These are phyloP conservation scores for Pseudogymnoascus pannorum DNA, from an alignment of 2,329 filamentous ascomycete species.

Conservation along the genomic window DNA sequence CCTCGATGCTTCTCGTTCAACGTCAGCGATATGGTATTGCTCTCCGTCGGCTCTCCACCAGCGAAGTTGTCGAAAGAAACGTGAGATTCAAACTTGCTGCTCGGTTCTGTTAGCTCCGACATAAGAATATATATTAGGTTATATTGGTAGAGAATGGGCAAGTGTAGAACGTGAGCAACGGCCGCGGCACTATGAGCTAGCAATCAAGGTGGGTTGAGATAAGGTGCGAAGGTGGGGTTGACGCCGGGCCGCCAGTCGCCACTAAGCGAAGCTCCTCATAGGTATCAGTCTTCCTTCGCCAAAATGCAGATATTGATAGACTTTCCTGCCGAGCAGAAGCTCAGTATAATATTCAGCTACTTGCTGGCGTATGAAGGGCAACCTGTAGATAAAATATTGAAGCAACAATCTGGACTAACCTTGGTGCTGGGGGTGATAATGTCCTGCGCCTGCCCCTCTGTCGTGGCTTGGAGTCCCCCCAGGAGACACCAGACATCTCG, in stretches of 20 bases:
- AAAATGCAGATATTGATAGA: background rate
- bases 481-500: slow-evolving; percentile 15
- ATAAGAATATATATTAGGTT: slow-evolving; percentile 1
- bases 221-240: slow-evolving; percentile 7
- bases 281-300: slow-evolving; percentile 16
- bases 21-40: slow-evolving; percentile 53
- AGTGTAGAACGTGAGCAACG: background rate
- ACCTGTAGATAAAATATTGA: background rate
- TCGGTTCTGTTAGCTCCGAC: slow-evolving; percentile 11
- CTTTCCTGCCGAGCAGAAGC: background rate
- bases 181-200: slow-evolving; percentile 4
- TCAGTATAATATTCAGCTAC: background rate
- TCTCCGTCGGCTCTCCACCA: slow-evolving; percentile 56
- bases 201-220: slow-evolving; percentile 1
- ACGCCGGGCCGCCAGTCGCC: background rate
- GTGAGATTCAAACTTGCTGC: slow-evolving; percentile 54
- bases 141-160: background rate
- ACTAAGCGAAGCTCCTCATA: slow-evolving; percentile 9
- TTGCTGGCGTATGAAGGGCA: background rate
- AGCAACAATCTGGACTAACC: slow-evolving; percentile 25
- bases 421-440: slow-evolving; percentile 32
- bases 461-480: slow-evolving; percentile 13
- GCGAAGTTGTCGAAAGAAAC: slow-evolving; percentile 71
- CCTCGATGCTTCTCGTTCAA: slow-evolving; percentile 66
- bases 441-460: slow-evolving; percentile 22